Evolutionary conservation across 2,329 filamentous ascomycete species (phyloP), one percentile per base, ranked within the genome.

Genomic region (Sclerotinia subarctica): DNA sequence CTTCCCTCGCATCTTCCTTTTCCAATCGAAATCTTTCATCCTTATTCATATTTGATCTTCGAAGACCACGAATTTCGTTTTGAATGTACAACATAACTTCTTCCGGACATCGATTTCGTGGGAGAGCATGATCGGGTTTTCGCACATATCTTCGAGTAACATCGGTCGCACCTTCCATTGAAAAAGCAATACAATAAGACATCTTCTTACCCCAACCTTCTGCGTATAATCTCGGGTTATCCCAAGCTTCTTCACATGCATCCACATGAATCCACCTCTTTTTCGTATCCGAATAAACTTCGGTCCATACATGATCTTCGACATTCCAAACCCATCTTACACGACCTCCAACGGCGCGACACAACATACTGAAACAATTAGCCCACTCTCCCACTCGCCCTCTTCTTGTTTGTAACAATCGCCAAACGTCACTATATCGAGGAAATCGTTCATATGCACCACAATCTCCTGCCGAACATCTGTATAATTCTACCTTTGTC

Each of bases 321-420:
- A 91, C 90, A 74, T 98, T 98, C 95, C 95, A 99, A 15, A 99
- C 91, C 95, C 95, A 99, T 76, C 95, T 88, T 32, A 97, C 93
- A 70, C 94, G 87, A 69, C 91, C 92, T 62, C 94, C 94, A 19
- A 98, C 88, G 5, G 95, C 95, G 69, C 94, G 88, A 82, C 94
- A 98, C 64, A 99, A 85, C 95, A 98, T 98, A 81, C 90, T 94
- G 81, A 99, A 99, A 84, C 94, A 97, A 81, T 97, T 98, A 73
- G 93, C 93, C 93, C 95, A 98, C 81, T 99, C 95, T 70, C 95
- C 95, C 70, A 90, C 90, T 73, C 95, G 89, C 47, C 95, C 95
- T 73, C 91, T 86, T 73, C 92, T 85, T 38, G 93, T 96, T 78
- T 97, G 91, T 54, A 99, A 82, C 70, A 98, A 81, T 63, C 93